phyloP scores from a whole-genome alignment of 768 basidiomycete species.

The Tylopilus subfusipes region DNA sequence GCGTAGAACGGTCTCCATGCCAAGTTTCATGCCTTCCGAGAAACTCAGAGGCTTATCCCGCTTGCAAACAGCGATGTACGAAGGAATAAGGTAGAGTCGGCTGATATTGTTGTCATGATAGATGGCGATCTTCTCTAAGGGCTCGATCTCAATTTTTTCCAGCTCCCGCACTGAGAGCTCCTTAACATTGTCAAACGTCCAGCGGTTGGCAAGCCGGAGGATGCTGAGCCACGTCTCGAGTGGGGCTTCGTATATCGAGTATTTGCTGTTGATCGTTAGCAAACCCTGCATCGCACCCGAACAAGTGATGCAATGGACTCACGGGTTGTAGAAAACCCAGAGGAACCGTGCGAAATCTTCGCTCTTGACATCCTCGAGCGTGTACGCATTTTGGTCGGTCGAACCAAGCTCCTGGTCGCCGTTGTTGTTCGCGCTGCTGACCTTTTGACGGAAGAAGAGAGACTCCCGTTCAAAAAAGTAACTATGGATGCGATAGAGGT shows the following conservation, averaged over 20 bases:
- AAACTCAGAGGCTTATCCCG: slow-evolving; percentile 35
- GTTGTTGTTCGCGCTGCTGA: slow-evolving; percentile 28
- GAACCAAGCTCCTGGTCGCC: slow-evolving; percentile 36
- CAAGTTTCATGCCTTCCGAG: slow-evolving; percentile 42
- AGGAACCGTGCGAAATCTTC: slow-evolving; percentile 53
- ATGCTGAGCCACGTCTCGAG: slow-evolving; percentile 42
- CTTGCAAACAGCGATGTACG: slow-evolving; percentile 36
- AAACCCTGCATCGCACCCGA: not conserved
- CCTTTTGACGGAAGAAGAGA: slow-evolving; percentile 38
- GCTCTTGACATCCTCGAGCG: slow-evolving; percentile 42
- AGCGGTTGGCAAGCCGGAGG: slow-evolving; percentile 37
- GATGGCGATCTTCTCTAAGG: slow-evolving; percentile 37
- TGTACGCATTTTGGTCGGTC: slow-evolving; percentile 40
- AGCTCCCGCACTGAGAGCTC: slow-evolving; percentile 38
- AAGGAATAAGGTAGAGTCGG: slow-evolving; percentile 32
- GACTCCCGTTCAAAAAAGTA: slow-evolving; percentile 67
- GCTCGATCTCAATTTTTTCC: slow-evolving; percentile 33
- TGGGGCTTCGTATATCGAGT: slow-evolving; percentile 38
- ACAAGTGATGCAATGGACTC: slow-evolving; percentile 18
- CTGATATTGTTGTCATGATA: slow-evolving; percentile 37
- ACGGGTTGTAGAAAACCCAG: slow-evolving; percentile 67
- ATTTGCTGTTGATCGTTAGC: slow-evolving; percentile 25
- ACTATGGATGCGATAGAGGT: slow-evolving; percentile 54
- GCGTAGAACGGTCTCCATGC: slow-evolving; percentile 36
- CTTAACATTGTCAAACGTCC: slow-evolving; percentile 41